phyloP scores from a whole-genome alignment of 345 rosid species.

The Acer campestre region DNA sequence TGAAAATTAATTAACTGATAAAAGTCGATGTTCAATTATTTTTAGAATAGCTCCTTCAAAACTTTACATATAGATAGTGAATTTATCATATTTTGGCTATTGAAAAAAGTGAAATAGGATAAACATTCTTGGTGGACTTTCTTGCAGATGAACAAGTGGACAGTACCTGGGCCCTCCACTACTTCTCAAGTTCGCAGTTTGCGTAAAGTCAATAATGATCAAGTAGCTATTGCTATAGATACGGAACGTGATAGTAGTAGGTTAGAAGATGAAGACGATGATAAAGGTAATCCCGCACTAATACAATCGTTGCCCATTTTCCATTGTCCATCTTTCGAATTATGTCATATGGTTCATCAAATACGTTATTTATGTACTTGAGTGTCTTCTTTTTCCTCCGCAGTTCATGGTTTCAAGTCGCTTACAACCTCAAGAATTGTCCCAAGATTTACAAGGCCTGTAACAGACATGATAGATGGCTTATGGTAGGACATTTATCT shows the following conservation, averaged over 20 bases:
- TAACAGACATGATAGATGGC: slow-evolving; percentile 83
- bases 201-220: slow-evolving; percentile 85
- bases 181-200: slow-evolving; percentile 86
- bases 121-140: slow-evolving; percentile 19
- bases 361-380: not conserved
- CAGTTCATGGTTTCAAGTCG: slow-evolving; percentile 96
- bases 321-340: not conserved
- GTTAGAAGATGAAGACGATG: slow-evolving; percentile 89
- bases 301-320: not conserved
- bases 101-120: not conserved
- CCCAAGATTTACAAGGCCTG: slow-evolving; percentile 81
- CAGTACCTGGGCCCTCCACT: slow-evolving; percentile 49
- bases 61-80: not conserved
- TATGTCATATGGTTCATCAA: not conserved
- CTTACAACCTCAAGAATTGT: slow-evolving; percentile 77
- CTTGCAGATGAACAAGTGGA: slow-evolving; percentile 74
- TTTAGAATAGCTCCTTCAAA: not conserved
- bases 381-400: slow-evolving; percentile 3
- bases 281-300: slow-evolving; percentile 61
- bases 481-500: slow-evolving; percentile 54
- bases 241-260: slow-evolving; percentile 45
- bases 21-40: not conserved
- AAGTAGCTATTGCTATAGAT: slow-evolving; percentile 86
- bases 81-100: not conserved
- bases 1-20: not conserved